Conservation (phyloP, 2,329 filamentous ascomycete species). For the Hypomyces rosellus region DNA sequence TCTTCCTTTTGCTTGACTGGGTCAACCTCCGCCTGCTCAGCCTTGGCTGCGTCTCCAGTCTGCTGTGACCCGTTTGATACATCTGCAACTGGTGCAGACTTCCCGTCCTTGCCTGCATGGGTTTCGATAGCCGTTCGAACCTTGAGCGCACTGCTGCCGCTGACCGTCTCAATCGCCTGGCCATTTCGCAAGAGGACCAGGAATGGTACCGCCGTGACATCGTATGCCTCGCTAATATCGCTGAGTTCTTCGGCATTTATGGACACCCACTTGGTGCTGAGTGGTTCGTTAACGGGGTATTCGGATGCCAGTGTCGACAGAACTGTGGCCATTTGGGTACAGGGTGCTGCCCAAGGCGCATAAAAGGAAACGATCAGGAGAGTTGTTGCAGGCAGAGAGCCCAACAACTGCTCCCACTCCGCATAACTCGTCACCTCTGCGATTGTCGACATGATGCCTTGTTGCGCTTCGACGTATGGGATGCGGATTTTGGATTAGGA, state of each 20-base stretch:
- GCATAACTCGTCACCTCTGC: slow-evolving; percentile 68
- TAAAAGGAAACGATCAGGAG: slow-evolving; percentile 90
- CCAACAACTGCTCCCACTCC: slow-evolving; percentile 65
- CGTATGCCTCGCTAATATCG: slow-evolving; percentile 85
- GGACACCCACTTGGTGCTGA: slow-evolving; percentile 72
- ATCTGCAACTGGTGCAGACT: slow-evolving; percentile 28
- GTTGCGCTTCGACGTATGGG: not conserved
- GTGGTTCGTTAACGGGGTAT: slow-evolving; percentile 64
- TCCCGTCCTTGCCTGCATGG: slow-evolving; percentile 51
- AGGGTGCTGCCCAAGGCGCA: slow-evolving; percentile 93
- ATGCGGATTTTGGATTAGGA: not conserved
- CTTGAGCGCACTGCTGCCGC: slow-evolving; percentile 81
- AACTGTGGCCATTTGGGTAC: slow-evolving; percentile 86
- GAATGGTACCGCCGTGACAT: slow-evolving; percentile 91
- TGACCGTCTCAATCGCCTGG: slow-evolving; percentile 75
- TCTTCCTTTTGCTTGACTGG: slow-evolving; percentile 69
- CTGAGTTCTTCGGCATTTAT: slow-evolving; percentile 93
- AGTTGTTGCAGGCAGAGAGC: slow-evolving; percentile 59
- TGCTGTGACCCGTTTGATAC: slow-evolving; percentile 30
- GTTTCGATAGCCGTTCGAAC: slow-evolving; percentile 81
- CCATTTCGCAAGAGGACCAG: slow-evolving; percentile 75
- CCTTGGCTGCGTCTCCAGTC: slow-evolving; percentile 37
- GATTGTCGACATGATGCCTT: slow-evolving; percentile 62
- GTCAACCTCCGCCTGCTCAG: slow-evolving; percentile 35
- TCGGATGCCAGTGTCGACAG: slow-evolving; percentile 79